Percentiles rank a stretch among this genome's conserved stretches.
Evolutionary conservation across 2,329 filamentous ascomycete genomes (phyloP).

Genomic region (Fusarium camptoceras): DNA sequence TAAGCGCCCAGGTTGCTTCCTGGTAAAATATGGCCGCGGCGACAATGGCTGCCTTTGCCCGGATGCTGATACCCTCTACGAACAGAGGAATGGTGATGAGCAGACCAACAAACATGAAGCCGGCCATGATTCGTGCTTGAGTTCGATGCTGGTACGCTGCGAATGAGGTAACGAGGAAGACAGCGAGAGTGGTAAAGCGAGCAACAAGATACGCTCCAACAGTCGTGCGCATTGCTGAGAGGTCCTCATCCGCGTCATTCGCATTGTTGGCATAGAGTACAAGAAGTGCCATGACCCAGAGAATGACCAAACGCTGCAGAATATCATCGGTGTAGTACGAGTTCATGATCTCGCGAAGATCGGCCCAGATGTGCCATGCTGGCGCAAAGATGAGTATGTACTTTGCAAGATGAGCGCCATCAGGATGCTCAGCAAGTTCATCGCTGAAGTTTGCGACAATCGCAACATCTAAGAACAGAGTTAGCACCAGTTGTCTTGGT

Average conservation of each 20-base stretch:
- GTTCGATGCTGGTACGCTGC: constrained; percentile 60
- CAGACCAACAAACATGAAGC: constrained; percentile 56
- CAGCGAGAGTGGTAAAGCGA: constrained; percentile 55
- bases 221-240: constrained; percentile 58
- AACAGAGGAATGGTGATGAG: constrained; percentile 59
- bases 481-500: not conserved
- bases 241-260: constrained; percentile 55
- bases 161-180: constrained; percentile 58
- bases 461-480: constrained; percentile 52
- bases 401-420: constrained; percentile 58
- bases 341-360: constrained; percentile 64
- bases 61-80: constrained; percentile 54
- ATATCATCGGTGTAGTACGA: constrained; percentile 65
- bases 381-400: constrained; percentile 62
- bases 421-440: constrained; percentile 58
- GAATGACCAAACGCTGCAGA: constrained; percentile 58
- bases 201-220: constrained; percentile 61
- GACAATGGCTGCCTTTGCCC: constrained; percentile 56
- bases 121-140: constrained; percentile 59
- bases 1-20: constrained; percentile 58
- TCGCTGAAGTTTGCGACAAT: constrained; percentile 65
- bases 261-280: constrained; percentile 63
- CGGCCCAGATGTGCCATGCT: constrained; percentile 63
- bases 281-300: constrained; percentile 64
- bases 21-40: constrained; percentile 57